Base-by-base conservation (phyloP, 2,329 filamentous ascomycete genomes). In the Fusarium miscanthi region DNA sequence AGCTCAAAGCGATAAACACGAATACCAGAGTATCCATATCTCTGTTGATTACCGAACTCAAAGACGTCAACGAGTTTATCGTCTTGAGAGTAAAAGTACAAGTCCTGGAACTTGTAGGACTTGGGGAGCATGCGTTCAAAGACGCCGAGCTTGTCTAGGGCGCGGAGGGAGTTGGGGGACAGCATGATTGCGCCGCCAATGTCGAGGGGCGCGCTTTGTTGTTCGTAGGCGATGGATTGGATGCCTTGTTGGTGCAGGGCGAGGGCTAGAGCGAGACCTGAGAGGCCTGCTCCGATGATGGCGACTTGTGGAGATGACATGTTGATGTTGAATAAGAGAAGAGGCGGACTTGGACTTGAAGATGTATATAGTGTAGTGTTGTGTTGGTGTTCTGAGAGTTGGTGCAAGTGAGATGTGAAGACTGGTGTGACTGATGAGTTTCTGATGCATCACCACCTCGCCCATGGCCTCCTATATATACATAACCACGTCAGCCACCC, bases 161-260 rank as follows among this genome's bases (percentile, higher is more conserved):
- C 81, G 8, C 83, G 82, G 3, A 91, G 82, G 0, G 87, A 87
- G 59, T 90, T 90, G 9, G 89, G 88, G 0, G 88, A 88, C 5
- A 90, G 83, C 85, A 89, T 88, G 35, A 91, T 81, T 2, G 86
- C 87, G 6, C 88, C 88, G 23, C 86, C 86, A 30, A 85, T 85
- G 65, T 86, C 82, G 5, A 85, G 81, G 3, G 84, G 81, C 0
- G 82, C 81, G 1, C 80, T 64, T 13, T 85, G 83, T 19, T 82
- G 80, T 67, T 90, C 88, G 68, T 88, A 90, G 56, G 90, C 79
- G 6, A 80, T 85, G 65, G 80, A 82, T 9, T 81, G 71, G 46
- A 91, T 89, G 43, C 81, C 80, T 62, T 87, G 82, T 35, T 85
- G 80, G 63, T 89, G 84, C 0, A 91, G 81, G 5, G 86, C 82